These are phyloP conservation scores for Aspergillus flavus DNA, from an alignment of 2,329 filamentous ascomycete species.

Conservation along the genomic window DNA sequence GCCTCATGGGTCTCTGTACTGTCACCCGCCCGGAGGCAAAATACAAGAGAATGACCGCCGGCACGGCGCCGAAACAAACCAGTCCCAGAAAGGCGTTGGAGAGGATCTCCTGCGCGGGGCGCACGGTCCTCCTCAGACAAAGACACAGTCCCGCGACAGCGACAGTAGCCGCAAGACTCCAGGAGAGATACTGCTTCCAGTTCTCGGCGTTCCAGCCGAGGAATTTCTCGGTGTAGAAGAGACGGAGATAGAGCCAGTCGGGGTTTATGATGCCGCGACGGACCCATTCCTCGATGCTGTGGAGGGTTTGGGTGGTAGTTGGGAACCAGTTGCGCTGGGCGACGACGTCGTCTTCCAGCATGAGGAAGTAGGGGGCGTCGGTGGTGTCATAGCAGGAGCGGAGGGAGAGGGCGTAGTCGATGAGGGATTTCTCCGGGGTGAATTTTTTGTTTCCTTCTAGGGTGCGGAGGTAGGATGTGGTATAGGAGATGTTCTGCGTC, in stretches of 20 bases:
- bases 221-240: conserved; percentile 53
- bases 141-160: conserved; percentile 23
- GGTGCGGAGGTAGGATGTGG: conserved; percentile 9
- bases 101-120: conserved; percentile 20
- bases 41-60: conserved; percentile 38
- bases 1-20: conserved; percentile 35
- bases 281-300: conserved; percentile 31
- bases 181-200: conserved; percentile 41
- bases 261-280: conserved; percentile 11
- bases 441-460: conserved; percentile 25
- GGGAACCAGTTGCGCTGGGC: conserved; percentile 52
- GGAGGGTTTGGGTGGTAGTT: conserved; percentile 42
- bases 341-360: conserved; percentile 53
- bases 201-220: conserved; percentile 50
- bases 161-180: conserved; percentile 29
- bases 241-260: conserved; percentile 45
- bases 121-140: conserved; percentile 16
- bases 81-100: conserved; percentile 30
- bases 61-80: conserved; percentile 33
- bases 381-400: conserved; percentile 41
- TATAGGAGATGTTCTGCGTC: conserved; percentile 24
- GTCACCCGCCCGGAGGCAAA: conserved; percentile 48
- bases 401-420: conserved; percentile 49
- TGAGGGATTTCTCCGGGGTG: conserved; percentile 42
- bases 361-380: conserved; percentile 46